Base-by-base conservation (phyloP, 306 rosid species). In the Vicia villosa region DNA sequence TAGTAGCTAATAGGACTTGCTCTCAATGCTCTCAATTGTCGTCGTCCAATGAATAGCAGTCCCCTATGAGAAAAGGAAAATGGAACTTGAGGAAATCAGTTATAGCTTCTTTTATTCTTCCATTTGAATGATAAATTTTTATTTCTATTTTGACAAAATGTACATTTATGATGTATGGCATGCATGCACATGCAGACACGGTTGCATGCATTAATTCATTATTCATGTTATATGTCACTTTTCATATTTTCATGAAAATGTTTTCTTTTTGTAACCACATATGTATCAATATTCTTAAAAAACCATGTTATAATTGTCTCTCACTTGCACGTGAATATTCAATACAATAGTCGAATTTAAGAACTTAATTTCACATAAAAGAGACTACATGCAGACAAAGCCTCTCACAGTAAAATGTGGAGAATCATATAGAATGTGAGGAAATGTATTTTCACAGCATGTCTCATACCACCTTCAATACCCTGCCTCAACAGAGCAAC, bases 51-150 rank as follows among this genome's bases (percentile, higher is more conserved):
- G n/a, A 73, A 60, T 49, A 16, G 20, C 56, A 76, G 79, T n/a
- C 0, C 40, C 28, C 72, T 28, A 68, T 70, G 72, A 63, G 75
- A 71, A 73, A 74, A 74, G 42, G 42, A 77, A 72, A 30, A 38
- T 41, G 55, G 40, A 74, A 74, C 65, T 71, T 57, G 61, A 13
- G 47, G 59, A 61, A 55, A 55, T 10, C 11, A 55, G 10, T 6
- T 11, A 8, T 58, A 64, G 73, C 81, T 66, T 81, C 67, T 70
- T 66, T 59, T 71, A 63, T 72, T 73, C 72, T 78, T 49, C 58
- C n/a, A 73, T 20, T 30, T 50, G 69, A 71, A 64, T 64, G 73
- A 59, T n/a, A 66, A 59, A 6, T 55, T 81, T 69, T 76, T 56
- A 45, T 19, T 42, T 81, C 69, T 64, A 37, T 38, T 47, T 77